Evolutionary conservation across 306 rosid species (phyloP).

Genomic region (Bauhinia variegata): DNA sequence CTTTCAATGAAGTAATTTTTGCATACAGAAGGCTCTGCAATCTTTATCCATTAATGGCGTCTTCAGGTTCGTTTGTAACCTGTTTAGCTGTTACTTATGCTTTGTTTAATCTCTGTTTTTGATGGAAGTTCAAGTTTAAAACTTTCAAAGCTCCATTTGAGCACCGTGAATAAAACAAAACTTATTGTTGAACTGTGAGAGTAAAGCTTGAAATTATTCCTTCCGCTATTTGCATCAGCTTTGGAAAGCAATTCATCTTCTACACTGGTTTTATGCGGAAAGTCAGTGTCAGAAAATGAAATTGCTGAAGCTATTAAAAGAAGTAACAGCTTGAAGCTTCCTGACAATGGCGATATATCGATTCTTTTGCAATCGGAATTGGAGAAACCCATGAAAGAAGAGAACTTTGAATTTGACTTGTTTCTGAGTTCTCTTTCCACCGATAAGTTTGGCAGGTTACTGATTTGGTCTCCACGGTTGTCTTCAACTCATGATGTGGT

Average conservation of each 20-base stretch:
- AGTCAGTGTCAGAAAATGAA: constrained; percentile 61
- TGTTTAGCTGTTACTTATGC: neutral
- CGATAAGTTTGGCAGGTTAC: constrained; percentile 73
- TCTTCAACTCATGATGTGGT: constrained; percentile 88
- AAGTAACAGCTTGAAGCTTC: constrained; percentile 60
- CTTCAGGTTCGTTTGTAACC: constrained; percentile 47
- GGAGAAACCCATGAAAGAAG: constrained; percentile 41
- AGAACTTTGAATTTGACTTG: constrained; percentile 53
- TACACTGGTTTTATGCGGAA: constrained; percentile 66
- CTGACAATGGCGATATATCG: constrained; percentile 46
- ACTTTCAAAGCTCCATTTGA: neutral
- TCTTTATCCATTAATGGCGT: constrained; percentile 34
- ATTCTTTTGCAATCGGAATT: constrained; percentile 57
- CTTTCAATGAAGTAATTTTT: constrained; percentile 15
- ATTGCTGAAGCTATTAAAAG: constrained; percentile 58
- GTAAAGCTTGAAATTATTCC: constrained; percentile 27
- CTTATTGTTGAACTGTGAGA: neutral
- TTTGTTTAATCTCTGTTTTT: too few species aligned
- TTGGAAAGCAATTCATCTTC: constrained; percentile 44
- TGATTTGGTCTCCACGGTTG: constrained; percentile 78
- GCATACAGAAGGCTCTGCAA: constrained; percentile 18
- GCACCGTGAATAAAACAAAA: neutral
- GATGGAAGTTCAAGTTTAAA: constrained; percentile 10
- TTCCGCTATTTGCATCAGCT: constrained; percentile 40
- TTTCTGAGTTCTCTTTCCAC: constrained; percentile 74